phyloP scores from a whole-genome alignment of 106 monocot genomes.

The Dendrobium chrysotoxum region DNA sequence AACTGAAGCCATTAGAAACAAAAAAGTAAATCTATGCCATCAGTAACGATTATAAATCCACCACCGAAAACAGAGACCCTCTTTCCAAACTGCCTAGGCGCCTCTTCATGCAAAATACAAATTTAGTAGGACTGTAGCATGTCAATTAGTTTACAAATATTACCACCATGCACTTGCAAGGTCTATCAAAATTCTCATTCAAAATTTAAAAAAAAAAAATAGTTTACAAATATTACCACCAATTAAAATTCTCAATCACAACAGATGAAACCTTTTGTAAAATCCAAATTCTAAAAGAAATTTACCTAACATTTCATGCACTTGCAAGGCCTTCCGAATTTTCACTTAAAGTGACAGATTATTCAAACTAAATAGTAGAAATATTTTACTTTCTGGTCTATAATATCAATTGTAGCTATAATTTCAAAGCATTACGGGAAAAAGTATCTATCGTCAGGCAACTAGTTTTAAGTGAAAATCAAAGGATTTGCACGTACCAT shows the following conservation, averaged over 20 bases:
- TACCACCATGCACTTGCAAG: no score
- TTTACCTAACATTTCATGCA: neutral
- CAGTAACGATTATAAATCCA: neutral
- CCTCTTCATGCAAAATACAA: neutral
- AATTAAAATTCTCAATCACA: neutral
- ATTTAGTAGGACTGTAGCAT: neutral
- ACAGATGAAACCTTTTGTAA: neutral
- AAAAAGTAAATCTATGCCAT: neutral
- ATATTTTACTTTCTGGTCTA: neutral
- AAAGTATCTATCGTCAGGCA: neutral
- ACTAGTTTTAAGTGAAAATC: neutral
- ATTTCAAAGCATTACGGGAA: neutral
- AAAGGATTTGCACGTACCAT: conserved; percentile 32
- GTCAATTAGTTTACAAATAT: no score
- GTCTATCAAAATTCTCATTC: no score
- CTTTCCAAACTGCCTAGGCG: neutral
- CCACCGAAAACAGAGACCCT: neutral
- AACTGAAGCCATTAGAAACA: neutral
- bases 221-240: neutral
- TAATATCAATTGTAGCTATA: neutral
- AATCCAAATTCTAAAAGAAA: neutral
- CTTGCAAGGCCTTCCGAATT: neutral
- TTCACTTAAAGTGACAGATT: neutral
- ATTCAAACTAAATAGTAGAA: neutral
- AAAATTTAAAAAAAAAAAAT: neutral